Evolutionary conservation across 306 rosid genomes (phyloP), one percentile per base, ranked within the genome.

Genomic region (Quercus alba): DNA sequence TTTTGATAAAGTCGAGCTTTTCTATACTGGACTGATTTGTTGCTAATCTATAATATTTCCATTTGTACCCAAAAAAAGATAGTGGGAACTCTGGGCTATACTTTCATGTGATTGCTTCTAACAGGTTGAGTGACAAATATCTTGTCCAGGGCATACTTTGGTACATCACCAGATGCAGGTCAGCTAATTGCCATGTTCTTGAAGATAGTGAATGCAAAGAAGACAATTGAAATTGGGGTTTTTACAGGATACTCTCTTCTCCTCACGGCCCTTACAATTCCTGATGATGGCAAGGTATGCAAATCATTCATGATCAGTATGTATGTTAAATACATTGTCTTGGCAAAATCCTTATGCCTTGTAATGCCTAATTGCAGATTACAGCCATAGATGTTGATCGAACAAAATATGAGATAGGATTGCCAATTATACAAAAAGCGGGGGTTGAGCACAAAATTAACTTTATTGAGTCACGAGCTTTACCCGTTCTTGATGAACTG

Each of bases 91-190:
- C 46, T 41, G 12, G 46, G 12, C 2, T 41, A 41, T 41, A 8
- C 3, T 41, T 41, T 41, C 3, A 41, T 7, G 46, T 38, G 46
- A 38, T 41, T 41, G 46, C 46, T 7, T 8, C 46, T 41, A 41
- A 41, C 46, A 41, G 12, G 3, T 41, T 41, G 11, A 41, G 46
- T 41, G 46, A 41, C 1, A 41, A 7, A 41, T 14, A 74, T 8
- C 8, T 61, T 67, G 28, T 77, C 41, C 82, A 91, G 93, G 86
- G 74, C 83, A 23, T 44, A 23, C 64, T 72, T 91, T 1, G 90
- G 70, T 9, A 75, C 86, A 23, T 61, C 77, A 10, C 91, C 91
- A 13, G 91, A 89, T 26, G 86, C 86, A 13, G 90, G 89, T 77
- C 90, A 82, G 19, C 72, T 91, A 19, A 51, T 89, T 10, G 77